phyloP scores from a whole-genome alignment of 2,329 filamentous ascomycete genomes.

The Curvularia verruculosa region DNA sequence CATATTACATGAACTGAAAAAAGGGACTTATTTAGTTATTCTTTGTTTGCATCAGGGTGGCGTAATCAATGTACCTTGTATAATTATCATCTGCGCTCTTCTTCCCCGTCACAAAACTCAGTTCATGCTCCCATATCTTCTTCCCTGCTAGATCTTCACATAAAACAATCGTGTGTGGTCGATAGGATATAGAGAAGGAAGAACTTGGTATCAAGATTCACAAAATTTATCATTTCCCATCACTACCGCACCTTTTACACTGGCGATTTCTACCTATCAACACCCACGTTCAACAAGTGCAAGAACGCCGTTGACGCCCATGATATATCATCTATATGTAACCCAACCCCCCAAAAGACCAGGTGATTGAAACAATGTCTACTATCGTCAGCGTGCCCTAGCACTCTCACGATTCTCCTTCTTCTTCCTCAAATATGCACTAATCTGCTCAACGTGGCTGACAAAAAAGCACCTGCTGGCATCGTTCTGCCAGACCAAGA shows the following conservation, averaged over 20 bases:
- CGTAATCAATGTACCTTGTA: background rate
- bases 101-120: background rate
- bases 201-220: background rate
- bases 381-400: slow-evolving; percentile 3
- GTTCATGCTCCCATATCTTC: background rate
- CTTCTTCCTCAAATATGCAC: slow-evolving; percentile 72
- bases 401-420: slow-evolving; percentile 25
- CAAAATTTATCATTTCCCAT: background rate
- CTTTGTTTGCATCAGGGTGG: slow-evolving; percentile 2
- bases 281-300: background rate
- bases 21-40: background rate
- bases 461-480: slow-evolving; percentile 86
- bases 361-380: background rate
- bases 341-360: background rate
- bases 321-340: background rate
- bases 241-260: background rate
- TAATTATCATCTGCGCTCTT: background rate
- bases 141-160: background rate
- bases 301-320: too few species aligned
- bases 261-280: background rate
- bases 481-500: slow-evolving; percentile 86
- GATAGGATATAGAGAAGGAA: background rate
- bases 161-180: background rate
- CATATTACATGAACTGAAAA: background rate
- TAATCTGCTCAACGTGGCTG: slow-evolving; percentile 86